Percentiles rank a stretch among this genome's conserved stretches.
Conservation (phyloP, 352 stramenopile species). For the Phytopythium oedochilum region DNA sequence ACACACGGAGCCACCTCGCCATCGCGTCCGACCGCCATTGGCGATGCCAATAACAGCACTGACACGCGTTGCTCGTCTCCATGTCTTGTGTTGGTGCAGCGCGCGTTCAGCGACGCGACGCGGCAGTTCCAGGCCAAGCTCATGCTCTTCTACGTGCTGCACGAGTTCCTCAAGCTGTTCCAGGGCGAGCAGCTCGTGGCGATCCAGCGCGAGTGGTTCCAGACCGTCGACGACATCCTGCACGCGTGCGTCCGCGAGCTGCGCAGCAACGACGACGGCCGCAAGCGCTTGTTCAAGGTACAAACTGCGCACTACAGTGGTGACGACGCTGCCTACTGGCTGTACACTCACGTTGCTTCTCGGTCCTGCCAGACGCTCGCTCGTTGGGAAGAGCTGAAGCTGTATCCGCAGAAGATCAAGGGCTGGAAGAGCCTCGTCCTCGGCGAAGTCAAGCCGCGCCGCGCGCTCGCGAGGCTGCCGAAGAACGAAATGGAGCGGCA, state of each 20-base stretch:
- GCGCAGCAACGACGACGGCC: constrained; percentile 52
- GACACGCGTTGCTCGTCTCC: not conserved
- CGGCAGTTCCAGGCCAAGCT: constrained; percentile 74
- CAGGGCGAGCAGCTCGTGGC: constrained; percentile 44
- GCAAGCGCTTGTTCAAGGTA: constrained; percentile 79
- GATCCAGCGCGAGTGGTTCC: constrained; percentile 76
- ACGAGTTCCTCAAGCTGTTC: constrained; percentile 86
- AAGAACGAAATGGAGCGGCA: constrained; percentile 62
- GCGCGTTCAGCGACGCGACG: constrained; percentile 48
- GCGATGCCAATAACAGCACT: not conserved
- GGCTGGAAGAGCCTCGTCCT: constrained; percentile 71
- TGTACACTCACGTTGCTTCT: not conserved
- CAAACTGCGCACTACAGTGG: not conserved
- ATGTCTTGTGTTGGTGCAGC: constrained; percentile 15
- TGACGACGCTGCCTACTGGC: not conserved
- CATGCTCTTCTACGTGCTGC: constrained; percentile 86
- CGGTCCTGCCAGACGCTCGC: constrained; percentile 55
- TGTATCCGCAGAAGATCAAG: constrained; percentile 76
- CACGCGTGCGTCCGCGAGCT: constrained; percentile 69
- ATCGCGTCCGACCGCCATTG: no score
- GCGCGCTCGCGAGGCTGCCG: constrained; percentile 43
- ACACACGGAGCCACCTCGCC: not conserved
- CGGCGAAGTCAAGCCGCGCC: constrained; percentile 62
- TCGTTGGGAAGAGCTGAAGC: constrained; percentile 80
- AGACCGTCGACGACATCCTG: constrained; percentile 75